Percentiles rank a stretch among this genome's conserved stretches.
phyloP scores from a whole-genome alignment of 129 eudicot genomes.

The Helianthus tuberosus region DNA sequence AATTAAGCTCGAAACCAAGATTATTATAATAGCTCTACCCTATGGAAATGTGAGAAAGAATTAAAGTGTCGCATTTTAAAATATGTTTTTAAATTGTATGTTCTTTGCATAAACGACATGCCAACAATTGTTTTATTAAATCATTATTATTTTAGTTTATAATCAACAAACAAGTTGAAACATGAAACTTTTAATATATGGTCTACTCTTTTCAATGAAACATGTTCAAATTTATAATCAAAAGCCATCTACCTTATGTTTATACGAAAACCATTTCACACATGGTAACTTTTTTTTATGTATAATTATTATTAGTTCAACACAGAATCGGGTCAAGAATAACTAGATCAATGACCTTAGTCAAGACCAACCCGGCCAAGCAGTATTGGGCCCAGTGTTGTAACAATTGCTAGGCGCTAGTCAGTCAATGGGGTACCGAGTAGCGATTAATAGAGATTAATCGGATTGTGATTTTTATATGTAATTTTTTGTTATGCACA shows the following conservation, averaged over 20 bases:
- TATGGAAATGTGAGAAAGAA: constrained; percentile 26
- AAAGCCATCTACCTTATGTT: background rate
- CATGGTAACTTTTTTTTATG: too few species aligned
- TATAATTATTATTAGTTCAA: too few species aligned
- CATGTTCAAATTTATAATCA: constrained; percentile 6
- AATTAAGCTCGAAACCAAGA: background rate
- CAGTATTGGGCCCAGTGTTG: too few species aligned
- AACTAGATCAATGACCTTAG: too few species aligned
- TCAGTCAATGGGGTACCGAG: too few species aligned
- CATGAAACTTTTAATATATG: constrained; percentile 10
- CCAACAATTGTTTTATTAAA: constrained; percentile 23
- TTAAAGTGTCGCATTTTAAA: constrained; percentile 7
- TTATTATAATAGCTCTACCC: background rate
- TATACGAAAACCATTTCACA: too few species aligned
- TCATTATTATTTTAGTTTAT: background rate
- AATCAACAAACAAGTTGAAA: constrained; percentile 21
- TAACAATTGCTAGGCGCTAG: too few species aligned
- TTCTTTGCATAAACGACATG: constrained; percentile 31
- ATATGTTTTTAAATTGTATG: background rate
- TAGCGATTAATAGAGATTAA: too few species aligned
- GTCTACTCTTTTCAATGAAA: constrained; percentile 3
- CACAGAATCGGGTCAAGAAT: too few species aligned
- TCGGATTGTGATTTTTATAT: too few species aligned
- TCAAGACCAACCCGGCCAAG: too few species aligned
- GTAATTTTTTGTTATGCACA: too few species aligned